Base-by-base conservation (phyloP, 495 filamentous ascomycete species). In the Tetracladium marchalianum region DNA sequence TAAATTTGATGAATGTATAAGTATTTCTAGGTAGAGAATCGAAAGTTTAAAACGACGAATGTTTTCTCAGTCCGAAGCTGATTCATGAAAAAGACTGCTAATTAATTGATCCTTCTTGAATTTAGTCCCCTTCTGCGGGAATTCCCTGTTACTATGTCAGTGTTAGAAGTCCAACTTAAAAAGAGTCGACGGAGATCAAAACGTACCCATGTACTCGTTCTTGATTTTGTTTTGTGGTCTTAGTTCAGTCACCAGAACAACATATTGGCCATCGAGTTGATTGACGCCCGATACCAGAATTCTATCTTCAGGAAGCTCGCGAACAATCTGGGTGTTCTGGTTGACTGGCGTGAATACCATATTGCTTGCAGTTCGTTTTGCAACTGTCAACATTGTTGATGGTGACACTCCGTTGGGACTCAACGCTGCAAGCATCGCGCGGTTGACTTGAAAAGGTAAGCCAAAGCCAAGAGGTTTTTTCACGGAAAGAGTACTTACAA, bases 371-470 rank as follows among this genome's bases (percentile, higher is more conserved):
- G 50, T 55, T 40, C 52, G 35, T 22, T 51, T 55, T 33, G 52
- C 52, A 19, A 55, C 52, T 37, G 44, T 55, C 12, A 55, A 35
- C 52, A 55, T 55, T 12, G 52, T 55, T 34, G 52, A 55, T 11
- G 52, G 52, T 4, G 52, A 55, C 1, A 47, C 50, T 2, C 52
- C 52, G 7, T 33, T 8, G 3, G 52, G 47, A 11, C 24, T 44
- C 5, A 51, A n/a, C 12, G 44, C 47, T 22, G 44, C 48, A 15
- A 55, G 48, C 48, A 55, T 51, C 16, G 34, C 41, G 12, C 52
- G 47, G 37, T 55, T 55, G 47, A 55, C 52, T n/a, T 55, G 12
- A n/a, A 27, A 32, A 18, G 18, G 27, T 47, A 18, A 52, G 22
- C 7, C 3, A 27, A 27, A 27, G 22, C 22, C 22, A 27, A 7